Base-by-base conservation (phyloP, 192 early-diverging fungal species). In the Backusella parvicylindrica region DNA sequence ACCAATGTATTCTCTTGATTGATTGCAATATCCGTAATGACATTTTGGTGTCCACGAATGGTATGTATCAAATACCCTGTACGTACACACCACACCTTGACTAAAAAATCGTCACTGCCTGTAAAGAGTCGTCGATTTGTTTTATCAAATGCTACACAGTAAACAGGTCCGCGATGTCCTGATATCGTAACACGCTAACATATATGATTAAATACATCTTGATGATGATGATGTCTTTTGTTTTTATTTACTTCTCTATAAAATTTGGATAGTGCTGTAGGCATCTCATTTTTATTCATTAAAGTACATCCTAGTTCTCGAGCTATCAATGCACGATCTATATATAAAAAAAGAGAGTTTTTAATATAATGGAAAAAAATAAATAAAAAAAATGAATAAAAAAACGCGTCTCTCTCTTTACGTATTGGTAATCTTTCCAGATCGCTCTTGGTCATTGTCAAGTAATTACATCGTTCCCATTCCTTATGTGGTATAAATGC, bases 61-160 rank as follows among this genome's bases (percentile, higher is more conserved):
- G 94, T 92, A 77, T 93, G 87, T 38, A 96, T 88, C 11, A 95
- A 84, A 68, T 86, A 90, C 32, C 94, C 95, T 7, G 92, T 90
- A 2, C 86, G 81, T 23, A 92, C 87, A 77, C 92, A 92, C 94
- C 94, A 96, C 3, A 95, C 83, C 68, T 95, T 96, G 68, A 96
- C 88, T 30, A 96, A 74, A 47, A 87, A 92, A 78, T 96, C 95
- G 79, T 96, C 95, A 80, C 92, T 94, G 67, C 94, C 95, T 33
- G 95, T 96, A 53, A 94, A 89, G 66, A 94, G 84, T 16, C 93
- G 86, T 36, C 85, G 82, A 21, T 91, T 88, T 0, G 92, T 90
- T 56, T 86, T 84, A 81, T 96, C 95, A 77, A 95, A 95, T 41
- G 87, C 78, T 18, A 90, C 84, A 78, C 90, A 94, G 74, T 88